phyloP scores from a whole-genome alignment of 2,329 filamentous ascomycete species.

The Colletotrichum sp. region DNA sequence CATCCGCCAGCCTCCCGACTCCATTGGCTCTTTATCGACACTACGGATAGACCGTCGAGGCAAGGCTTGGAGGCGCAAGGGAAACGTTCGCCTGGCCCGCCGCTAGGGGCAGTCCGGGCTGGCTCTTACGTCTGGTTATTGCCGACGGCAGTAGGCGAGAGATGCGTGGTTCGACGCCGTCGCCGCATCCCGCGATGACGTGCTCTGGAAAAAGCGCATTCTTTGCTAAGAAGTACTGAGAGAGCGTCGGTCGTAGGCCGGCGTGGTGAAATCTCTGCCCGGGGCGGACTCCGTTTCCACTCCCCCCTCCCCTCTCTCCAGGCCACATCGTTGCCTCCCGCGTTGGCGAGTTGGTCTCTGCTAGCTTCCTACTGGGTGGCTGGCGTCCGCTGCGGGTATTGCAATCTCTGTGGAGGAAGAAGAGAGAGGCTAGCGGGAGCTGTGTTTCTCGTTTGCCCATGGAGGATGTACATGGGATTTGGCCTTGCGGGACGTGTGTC shows the following conservation, averaged over 20 bases:
- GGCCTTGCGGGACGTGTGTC: neutral
- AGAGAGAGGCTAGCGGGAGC: neutral
- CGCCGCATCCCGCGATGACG: constrained; percentile 11
- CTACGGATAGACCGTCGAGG: neutral
- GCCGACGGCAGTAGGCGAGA: neutral
- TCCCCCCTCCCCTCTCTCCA: neutral
- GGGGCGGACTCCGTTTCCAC: neutral
- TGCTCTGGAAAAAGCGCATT: neutral
- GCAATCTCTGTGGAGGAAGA: neutral
- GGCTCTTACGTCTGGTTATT: neutral
- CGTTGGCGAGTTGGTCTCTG: neutral
- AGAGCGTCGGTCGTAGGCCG: neutral
- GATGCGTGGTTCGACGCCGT: neutral
- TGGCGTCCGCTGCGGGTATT: neutral
- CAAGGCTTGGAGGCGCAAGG: neutral
- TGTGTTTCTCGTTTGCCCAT: neutral
- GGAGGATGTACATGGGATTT: neutral
- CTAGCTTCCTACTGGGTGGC: neutral
- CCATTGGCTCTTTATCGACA: neutral
- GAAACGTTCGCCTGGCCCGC: neutral
- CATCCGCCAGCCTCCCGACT: neutral
- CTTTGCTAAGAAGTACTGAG: no score
- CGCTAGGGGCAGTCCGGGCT: neutral
- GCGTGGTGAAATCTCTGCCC: neutral
- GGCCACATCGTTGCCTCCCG: neutral